Conservation (phyloP, 495 filamentous ascomycete genomes). For the Daldinia concentrica region DNA sequence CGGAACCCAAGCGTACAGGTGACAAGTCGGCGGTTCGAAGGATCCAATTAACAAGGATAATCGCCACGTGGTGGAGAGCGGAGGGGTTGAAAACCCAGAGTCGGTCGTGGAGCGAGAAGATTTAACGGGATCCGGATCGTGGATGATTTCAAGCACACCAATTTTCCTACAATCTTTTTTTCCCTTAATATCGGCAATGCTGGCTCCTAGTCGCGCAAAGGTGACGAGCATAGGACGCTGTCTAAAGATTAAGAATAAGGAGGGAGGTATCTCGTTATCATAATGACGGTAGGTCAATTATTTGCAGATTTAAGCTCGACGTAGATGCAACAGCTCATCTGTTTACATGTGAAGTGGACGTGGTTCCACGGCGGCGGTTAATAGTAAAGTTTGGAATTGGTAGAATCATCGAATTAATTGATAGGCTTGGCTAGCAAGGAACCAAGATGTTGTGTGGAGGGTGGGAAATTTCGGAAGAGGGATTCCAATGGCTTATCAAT, state of each 20-base stretch:
- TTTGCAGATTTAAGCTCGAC: conserved; percentile 16
- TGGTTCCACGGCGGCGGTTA: conserved; percentile 20
- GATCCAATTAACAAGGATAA: conserved; percentile 40
- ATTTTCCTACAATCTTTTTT: conserved; percentile 6
- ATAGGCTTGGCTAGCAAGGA: conserved; percentile 6
- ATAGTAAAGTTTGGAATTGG: conserved; percentile 37
- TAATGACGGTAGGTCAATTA: conserved; percentile 32
- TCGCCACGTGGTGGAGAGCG: conserved; percentile 37
- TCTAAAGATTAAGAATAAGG: conserved; percentile 11
- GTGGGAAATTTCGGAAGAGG: neutral
- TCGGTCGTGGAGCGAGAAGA: conserved; percentile 22
- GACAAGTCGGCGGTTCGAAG: conserved; percentile 27
- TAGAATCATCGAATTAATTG: conserved; percentile 34
- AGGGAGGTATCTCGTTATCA: conserved; percentile 34
- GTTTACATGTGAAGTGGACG: conserved; percentile 23
- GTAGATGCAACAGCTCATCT: conserved; percentile 22
- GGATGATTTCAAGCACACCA: conserved; percentile 20
- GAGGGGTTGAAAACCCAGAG: conserved; percentile 12
- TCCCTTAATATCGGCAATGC: neutral
- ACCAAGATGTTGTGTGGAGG: neutral
- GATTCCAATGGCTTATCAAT: conserved; percentile 21
- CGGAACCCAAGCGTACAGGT: conserved; percentile 34
- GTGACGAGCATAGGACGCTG: conserved; percentile 4
- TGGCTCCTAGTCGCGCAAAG: neutral
- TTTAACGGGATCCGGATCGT: conserved; percentile 31